These are phyloP conservation scores for Hirschfeldia incana DNA, from an alignment of 345 rosid species.

Conservation along the genomic window DNA sequence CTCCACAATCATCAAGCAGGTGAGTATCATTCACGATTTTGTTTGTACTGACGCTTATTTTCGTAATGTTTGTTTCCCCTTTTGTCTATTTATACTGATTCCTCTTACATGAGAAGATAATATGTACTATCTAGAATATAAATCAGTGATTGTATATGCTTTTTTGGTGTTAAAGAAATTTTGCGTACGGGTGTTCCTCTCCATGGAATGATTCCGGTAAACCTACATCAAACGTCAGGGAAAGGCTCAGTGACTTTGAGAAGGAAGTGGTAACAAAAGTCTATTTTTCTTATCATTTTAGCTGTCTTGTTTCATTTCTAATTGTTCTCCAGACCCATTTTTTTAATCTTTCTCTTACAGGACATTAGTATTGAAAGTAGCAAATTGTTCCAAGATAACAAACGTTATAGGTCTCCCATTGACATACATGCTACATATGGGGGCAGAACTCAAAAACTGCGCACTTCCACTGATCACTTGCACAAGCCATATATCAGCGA, in stretches of 20 bases:
- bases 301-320: slow-evolving; percentile 8
- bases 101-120: slow-evolving; percentile 1
- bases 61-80: neutral
- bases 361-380: slow-evolving; percentile 53
- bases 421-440: slow-evolving; percentile 36
- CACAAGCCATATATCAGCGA: slow-evolving; percentile 38
- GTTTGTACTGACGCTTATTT: neutral
- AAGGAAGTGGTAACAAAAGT: slow-evolving; percentile 50
- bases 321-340: slow-evolving; percentile 3
- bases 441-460: slow-evolving; percentile 35
- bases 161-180: slow-evolving; percentile 23
- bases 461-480: slow-evolving; percentile 32
- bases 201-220: slow-evolving; percentile 46
- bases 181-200: slow-evolving; percentile 37
- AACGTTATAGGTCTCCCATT: slow-evolving; percentile 39
- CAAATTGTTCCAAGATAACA: slow-evolving; percentile 38
- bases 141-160: slow-evolving; percentile 17
- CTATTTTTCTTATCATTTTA: slow-evolving; percentile 22
- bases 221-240: slow-evolving; percentile 36
- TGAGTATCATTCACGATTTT: slow-evolving; percentile 28
- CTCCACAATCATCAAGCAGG: slow-evolving; percentile 63
- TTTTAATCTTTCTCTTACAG: slow-evolving; percentile 40
- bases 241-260: slow-evolving; percentile 44
- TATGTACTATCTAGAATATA: slow-evolving; percentile 3
- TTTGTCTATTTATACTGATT: slow-evolving; percentile 7